Conservation (phyloP, 116 monocot species). For the Cymodocea nodosa region DNA sequence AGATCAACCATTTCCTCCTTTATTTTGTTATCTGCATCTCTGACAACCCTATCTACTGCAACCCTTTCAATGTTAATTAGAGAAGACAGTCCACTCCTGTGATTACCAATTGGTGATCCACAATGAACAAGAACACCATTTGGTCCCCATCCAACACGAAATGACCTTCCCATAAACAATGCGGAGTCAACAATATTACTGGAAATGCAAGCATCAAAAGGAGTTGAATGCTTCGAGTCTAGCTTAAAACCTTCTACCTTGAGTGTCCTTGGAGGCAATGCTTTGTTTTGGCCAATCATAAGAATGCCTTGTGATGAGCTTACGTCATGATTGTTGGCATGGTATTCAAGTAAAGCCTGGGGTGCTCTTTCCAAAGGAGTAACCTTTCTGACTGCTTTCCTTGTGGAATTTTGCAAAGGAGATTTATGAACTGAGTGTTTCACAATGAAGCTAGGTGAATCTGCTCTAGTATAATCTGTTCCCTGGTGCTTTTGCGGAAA, state of each 20-base stretch:
- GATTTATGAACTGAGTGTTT: slow-evolving; percentile 31
- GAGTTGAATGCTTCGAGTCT: slow-evolving; percentile 45
- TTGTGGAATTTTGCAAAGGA: slow-evolving; percentile 34
- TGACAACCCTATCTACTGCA: slow-evolving; percentile 44
- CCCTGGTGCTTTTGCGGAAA: slow-evolving; percentile 25
- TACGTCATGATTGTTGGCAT: slow-evolving; percentile 24
- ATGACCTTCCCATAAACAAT: slow-evolving; percentile 94
- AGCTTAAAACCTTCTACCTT: slow-evolving; percentile 79
- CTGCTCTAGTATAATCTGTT: slow-evolving; percentile 27
- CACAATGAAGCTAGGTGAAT: slow-evolving; percentile 41
- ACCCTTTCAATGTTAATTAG: slow-evolving; percentile 63
- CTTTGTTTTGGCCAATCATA: slow-evolving; percentile 74
- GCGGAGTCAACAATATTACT: slow-evolving; percentile 79
- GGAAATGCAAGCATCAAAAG: slow-evolving; percentile 33
- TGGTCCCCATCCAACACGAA: slow-evolving; percentile 98
- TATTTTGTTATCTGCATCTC: slow-evolving; percentile 62
- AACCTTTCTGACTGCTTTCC: slow-evolving; percentile 23
- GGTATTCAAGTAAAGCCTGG: slow-evolving; percentile 64
- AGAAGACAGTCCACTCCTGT: slow-evolving; percentile 55
- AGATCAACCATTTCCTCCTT: slow-evolving; percentile 65
- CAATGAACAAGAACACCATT: slow-evolving; percentile 86
- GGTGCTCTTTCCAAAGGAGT: slow-evolving; percentile 44
- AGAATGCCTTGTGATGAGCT: slow-evolving; percentile 47
- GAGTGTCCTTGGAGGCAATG: slow-evolving; percentile 31
- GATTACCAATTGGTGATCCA: slow-evolving; percentile 54